Conservation (phyloP, 129 eudicot species). For the Flaveria linearis region DNA sequence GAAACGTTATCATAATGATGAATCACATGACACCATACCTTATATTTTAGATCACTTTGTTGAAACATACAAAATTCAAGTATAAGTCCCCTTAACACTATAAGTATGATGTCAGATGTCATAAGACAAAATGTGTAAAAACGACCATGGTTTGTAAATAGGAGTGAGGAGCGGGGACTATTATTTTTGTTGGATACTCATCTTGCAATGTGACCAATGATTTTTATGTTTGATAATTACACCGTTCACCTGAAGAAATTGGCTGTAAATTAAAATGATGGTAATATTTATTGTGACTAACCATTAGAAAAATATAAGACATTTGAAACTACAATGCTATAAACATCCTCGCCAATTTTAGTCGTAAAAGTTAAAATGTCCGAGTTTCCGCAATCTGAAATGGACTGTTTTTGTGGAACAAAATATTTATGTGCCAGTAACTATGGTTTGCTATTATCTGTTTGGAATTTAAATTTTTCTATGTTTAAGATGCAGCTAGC, state of each 20-base stretch:
- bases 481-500: neutral
- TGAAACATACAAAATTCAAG: no score
- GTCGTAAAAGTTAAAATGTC: neutral
- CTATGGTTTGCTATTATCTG: neutral
- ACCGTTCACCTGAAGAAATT: neutral
- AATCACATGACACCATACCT: no score
- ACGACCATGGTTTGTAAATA: neutral
- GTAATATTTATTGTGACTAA: neutral
- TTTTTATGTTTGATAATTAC: neutral
- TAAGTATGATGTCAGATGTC: neutral
- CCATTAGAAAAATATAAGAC: neutral
- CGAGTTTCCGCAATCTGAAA: neutral
- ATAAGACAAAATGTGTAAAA: neutral
- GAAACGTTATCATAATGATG: no score
- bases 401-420: constrained; percentile 4
- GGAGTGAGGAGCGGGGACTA: neutral
- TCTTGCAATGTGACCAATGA: neutral
- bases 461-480: neutral
- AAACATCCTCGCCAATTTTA: constrained; percentile 9
- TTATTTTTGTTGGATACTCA: neutral
- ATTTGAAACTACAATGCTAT: neutral
- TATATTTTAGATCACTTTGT: no score
- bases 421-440: neutral
- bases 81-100: neutral
- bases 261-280: neutral